phyloP scores from a whole-genome alignment of 2,329 filamentous ascomycete species.

The Diaporthe ampelina region DNA sequence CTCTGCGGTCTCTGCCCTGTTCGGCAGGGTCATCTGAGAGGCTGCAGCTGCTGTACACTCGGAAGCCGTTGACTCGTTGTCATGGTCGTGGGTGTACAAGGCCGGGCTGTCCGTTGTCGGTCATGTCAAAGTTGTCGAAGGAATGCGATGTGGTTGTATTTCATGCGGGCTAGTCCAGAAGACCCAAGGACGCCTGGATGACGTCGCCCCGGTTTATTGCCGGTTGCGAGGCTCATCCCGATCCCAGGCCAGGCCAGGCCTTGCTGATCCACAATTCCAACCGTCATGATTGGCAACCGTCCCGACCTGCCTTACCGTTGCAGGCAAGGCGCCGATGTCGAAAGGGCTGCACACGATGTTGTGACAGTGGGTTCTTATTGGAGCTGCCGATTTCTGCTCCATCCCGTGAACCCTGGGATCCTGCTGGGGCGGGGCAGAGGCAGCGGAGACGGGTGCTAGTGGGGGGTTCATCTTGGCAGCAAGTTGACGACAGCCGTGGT shows the following conservation, averaged over 20 bases:
- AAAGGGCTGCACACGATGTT: constrained; percentile 35
- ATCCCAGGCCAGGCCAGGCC: neutral
- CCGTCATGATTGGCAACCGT: neutral
- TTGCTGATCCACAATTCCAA: constrained; percentile 12
- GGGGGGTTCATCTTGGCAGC: constrained; percentile 3
- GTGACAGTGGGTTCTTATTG: constrained; percentile 21
- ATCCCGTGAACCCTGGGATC: constrained; percentile 9
- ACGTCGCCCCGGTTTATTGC: constrained; percentile 24
- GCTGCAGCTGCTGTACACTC: constrained; percentile 24
- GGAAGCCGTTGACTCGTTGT: too few species aligned
- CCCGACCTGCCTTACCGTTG: constrained; percentile 4
- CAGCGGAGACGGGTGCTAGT: constrained; percentile 2
- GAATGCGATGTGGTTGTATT: constrained; percentile 24
- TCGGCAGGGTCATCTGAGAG: neutral
- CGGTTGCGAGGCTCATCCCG: constrained; percentile 8
- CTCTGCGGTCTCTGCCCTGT: too few species aligned
- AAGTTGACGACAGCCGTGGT: constrained; percentile 20
- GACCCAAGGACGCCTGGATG: neutral
- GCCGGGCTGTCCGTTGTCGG: constrained; percentile 23
- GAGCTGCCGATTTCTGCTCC: constrained; percentile 5
- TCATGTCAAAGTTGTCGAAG: constrained; percentile 13
- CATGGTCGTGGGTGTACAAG: neutral
- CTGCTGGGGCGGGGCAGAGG: constrained; percentile 10
- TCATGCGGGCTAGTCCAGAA: constrained; percentile 11
- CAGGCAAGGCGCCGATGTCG: constrained; percentile 36